Percentiles rank a stretch among this genome's conserved stretches.
Conservation (phyloP, 2,329 filamentous ascomycete species). For the Neobulgaria alba region DNA sequence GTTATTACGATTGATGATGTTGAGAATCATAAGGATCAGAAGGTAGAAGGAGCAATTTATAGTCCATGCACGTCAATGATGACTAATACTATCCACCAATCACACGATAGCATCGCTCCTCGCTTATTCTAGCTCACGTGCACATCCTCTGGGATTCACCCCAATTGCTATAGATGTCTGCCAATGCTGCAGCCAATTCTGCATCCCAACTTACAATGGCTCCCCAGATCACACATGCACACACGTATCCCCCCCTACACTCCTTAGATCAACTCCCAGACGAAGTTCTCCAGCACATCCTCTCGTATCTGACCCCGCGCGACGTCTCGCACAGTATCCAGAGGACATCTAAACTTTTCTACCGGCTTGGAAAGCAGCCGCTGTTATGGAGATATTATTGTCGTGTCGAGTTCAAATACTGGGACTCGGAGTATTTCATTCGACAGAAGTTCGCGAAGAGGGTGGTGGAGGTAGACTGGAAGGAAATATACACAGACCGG, state of each 20-base stretch:
- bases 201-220: neutral
- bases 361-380: conserved; percentile 58
- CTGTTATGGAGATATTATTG: conserved; percentile 79
- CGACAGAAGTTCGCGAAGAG: conserved; percentile 43
- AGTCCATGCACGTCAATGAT: no score
- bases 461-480: conserved; percentile 63
- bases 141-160: no score
- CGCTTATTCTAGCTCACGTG: no score
- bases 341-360: conserved; percentile 53
- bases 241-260: no score
- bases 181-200: no score
- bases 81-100: no score
- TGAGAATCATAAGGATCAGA: no score
- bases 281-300: conserved; percentile 75
- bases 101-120: no score
- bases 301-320: conserved; percentile 51
- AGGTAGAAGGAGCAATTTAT: no score
- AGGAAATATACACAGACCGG: conserved; percentile 52
- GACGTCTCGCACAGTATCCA: conserved; percentile 43
- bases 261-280: conserved; percentile 44
- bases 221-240: no score
- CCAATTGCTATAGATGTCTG: no score
- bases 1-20: no score
- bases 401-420: conserved; percentile 58
- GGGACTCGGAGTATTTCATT: conserved; percentile 60